Base-by-base conservation (phyloP, 108 stramenopile species). In the Skeletonema costatum region DNA sequence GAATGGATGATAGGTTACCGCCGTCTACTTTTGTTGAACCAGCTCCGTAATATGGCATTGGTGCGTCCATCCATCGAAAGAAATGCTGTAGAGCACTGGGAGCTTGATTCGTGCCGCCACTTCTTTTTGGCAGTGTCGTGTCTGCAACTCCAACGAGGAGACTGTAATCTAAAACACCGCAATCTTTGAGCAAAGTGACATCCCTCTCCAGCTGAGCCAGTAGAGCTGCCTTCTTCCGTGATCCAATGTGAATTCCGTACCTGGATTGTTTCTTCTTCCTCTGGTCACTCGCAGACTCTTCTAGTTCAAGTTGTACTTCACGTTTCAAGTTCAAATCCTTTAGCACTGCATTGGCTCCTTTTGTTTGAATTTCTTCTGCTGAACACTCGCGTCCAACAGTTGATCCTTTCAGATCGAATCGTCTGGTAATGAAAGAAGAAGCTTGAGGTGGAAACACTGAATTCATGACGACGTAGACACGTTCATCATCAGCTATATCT, bases 331-430 rank as follows among this genome's bases (percentile, higher is more conserved):
- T 88, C 70, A 96, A 78, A 72, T 96, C 95, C 66, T 96, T 96
- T 19, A 88, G 66, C 9, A 96, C 90, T 59, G 92, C 94, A 74
- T 81, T 81, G 10, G 67, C 70, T 21, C 92, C 92, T 73, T 90
- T 96, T 4, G 58, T 62, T 42, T 70, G 25, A 32, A 79, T 73
- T 85, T 93, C 95, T 68, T 92, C 88, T 21, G 67, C 42, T 4
- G 91, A 91, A 42, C 90, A 91, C 71, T 92, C 88, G 38, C 96
- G 75, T 29, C 96, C 96, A 41, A 96, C 90, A 0, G 93, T 94
- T 2, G 90, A 91, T 11, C 96, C 96, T 65, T 96, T 96, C 16
- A 96, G 83, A 77, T 96, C 96, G 67, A 88, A 96, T 65, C 92
- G 83, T 76, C 94, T 92, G 14, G 90, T 85, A 30, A 96, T 77